Percentiles rank a stretch among this genome's conserved stretches.
Conservation (phyloP, 139 green algal species). For the Monoraphidium neglectum region DNA sequence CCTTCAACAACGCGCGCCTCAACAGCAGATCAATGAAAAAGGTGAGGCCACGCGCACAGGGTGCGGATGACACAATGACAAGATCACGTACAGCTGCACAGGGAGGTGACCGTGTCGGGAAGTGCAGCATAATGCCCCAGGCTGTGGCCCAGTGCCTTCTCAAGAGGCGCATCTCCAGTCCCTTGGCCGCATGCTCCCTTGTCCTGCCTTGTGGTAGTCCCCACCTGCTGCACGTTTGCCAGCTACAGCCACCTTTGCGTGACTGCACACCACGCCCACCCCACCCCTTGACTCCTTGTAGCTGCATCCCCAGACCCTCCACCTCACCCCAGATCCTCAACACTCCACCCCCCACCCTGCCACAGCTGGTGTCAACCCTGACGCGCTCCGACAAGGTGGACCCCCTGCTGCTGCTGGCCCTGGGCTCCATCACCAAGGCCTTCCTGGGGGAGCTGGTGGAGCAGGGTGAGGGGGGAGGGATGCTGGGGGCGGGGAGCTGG, state of each 20-base stretch:
- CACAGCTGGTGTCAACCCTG: slow-evolving; percentile 34
- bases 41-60: not conserved
- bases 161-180: not conserved
- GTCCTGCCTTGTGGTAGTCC: not conserved
- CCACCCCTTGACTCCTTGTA: not conserved
- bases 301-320: not conserved
- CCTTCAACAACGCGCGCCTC: slow-evolving; percentile 65
- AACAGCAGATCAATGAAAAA: slow-evolving; percentile 54
- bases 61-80: not conserved
- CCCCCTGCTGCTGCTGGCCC: slow-evolving; percentile 54
- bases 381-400: slow-evolving; percentile 39
- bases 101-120: not conserved
- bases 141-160: slow-evolving; percentile 6
- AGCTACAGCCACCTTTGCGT: not conserved
- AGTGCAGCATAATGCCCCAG: not conserved
- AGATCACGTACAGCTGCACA: not conserved
- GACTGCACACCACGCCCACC: not conserved
- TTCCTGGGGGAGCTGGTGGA: slow-evolving; percentile 83
- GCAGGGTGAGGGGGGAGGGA: slow-evolving; percentile 37
- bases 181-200: too few species aligned
- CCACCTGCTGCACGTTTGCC: too few species aligned
- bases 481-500: not conserved
- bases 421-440: slow-evolving; percentile 72
- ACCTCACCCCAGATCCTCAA: slow-evolving; percentile 45
- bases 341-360: too few species aligned